Conservation (phyloP, 2,329 filamentous ascomycete genomes). For the Teratosphaeria destructans region DNA sequence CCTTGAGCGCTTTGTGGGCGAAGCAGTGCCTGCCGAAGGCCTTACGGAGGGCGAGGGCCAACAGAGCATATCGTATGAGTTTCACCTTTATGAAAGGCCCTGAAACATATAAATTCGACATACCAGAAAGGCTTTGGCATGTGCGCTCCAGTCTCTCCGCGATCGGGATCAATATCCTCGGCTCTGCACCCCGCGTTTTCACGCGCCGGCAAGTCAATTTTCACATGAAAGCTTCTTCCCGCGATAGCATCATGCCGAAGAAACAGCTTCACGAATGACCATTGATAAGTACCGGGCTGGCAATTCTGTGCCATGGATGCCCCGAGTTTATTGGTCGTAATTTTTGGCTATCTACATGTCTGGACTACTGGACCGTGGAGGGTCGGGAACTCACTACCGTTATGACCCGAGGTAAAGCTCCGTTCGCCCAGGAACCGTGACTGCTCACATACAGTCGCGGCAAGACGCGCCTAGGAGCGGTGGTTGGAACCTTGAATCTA, state of each 20-base stretch:
- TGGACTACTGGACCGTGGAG: not conserved
- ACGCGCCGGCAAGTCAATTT: not conserved
- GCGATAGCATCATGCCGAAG: not conserved
- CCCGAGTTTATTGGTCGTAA: not conserved
- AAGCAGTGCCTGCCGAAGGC: constrained; percentile 46
- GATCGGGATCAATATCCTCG: not conserved
- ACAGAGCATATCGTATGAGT: constrained; percentile 18
- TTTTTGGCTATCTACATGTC: not conserved
- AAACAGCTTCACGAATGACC: not conserved
- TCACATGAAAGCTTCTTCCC: not conserved
- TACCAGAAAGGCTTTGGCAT: not conserved
- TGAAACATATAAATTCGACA: not conserved
- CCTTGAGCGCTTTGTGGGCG: constrained; percentile 55
- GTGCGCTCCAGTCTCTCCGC: not conserved
- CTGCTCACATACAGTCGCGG: constrained; percentile 10
- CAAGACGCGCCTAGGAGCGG: constrained; percentile 5
- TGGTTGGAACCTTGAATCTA: constrained; percentile 1
- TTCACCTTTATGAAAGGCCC: constrained; percentile 21
- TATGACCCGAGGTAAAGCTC: constrained; percentile 8
- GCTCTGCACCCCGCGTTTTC: not conserved
- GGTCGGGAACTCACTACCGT: not conserved
- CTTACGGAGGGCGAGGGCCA: constrained; percentile 49
- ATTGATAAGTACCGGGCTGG: not conserved
- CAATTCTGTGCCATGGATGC: not conserved
- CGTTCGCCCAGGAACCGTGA: constrained; percentile 17